A percentile compares a stretch with the other conserved stretches of the same genome.
Evolutionary conservation across 2,329 filamentous ascomycete species (phyloP).

Genomic region (Colletotrichum godetiae): DNA sequence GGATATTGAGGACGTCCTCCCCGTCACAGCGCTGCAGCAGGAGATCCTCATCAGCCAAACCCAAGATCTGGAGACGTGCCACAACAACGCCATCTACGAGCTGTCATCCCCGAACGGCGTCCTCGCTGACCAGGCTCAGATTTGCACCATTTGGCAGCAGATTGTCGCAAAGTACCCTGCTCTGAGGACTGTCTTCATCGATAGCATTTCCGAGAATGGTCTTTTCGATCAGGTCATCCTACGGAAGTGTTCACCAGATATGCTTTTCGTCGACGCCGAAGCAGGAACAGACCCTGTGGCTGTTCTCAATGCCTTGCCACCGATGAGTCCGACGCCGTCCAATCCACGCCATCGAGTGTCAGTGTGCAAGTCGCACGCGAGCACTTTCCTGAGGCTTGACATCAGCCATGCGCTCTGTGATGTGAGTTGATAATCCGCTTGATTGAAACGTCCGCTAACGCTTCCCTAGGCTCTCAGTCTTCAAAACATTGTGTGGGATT

Average conservation of each 20-base stretch:
- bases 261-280: conserved; percentile 63
- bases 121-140: conserved; percentile 53
- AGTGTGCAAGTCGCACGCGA: conserved; percentile 57
- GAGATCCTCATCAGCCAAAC: conserved; percentile 60
- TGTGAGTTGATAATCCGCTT: conserved; percentile 39
- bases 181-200: conserved; percentile 63
- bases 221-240: conserved; percentile 64
- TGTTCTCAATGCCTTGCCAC: conserved; percentile 54
- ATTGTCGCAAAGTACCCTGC: conserved; percentile 58
- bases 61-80: conserved; percentile 52
- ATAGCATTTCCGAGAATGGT: conserved; percentile 59
- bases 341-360: conserved; percentile 62
- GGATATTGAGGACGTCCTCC: conserved; percentile 62
- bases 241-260: conserved; percentile 58
- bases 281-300: conserved; percentile 50
- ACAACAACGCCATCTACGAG: conserved; percentile 60
- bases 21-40: conserved; percentile 60
- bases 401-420: conserved; percentile 64
- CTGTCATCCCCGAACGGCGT: conserved; percentile 51
- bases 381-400: conserved; percentile 61
- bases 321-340: conserved; percentile 48
- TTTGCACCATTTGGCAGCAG: conserved; percentile 63
- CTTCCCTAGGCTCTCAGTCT: conserved; percentile 48
- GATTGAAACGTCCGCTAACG: not conserved
- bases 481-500: conserved; percentile 57